These are phyloP conservation scores for Trichocomaceae sp. DNA, from an alignment of 2,329 filamentous ascomycete species.

Conservation along the genomic window DNA sequence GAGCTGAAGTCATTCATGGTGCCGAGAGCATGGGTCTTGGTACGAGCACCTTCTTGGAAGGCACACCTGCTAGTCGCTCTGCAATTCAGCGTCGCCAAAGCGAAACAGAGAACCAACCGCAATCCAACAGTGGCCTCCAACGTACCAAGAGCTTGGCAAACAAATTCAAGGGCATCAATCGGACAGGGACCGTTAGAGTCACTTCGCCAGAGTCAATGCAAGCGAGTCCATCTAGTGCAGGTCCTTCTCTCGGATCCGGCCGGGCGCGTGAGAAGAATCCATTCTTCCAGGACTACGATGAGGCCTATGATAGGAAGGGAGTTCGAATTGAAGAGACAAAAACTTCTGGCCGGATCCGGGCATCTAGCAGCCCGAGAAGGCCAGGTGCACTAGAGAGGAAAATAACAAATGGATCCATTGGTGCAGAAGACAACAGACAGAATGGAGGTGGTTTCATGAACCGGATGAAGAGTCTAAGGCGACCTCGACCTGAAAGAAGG, in stretches of 20 bases:
- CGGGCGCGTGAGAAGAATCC: constrained; percentile 57
- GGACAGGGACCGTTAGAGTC: constrained; percentile 54
- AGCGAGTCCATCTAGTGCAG: constrained; percentile 22
- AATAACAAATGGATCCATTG: constrained; percentile 45
- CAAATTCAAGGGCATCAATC: constrained; percentile 75
- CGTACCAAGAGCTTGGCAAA: constrained; percentile 95
- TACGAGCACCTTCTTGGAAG: constrained; percentile 92
- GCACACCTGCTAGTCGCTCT: constrained; percentile 74
- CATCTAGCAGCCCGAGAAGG: constrained; percentile 56
- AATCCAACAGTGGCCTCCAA: constrained; percentile 55
- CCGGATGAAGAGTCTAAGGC: constrained; percentile 73
- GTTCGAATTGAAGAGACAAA: constrained; percentile 49
- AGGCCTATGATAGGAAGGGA: constrained; percentile 59
- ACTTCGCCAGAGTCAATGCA: constrained; percentile 48
- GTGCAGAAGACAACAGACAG: constrained; percentile 39
- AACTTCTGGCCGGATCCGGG: constrained; percentile 32
- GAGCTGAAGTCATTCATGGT: constrained; percentile 70
- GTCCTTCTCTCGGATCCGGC: constrained; percentile 28
- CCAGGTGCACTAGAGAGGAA: constrained; percentile 54
- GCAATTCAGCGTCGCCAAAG: constrained; percentile 71
- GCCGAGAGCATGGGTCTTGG: constrained; percentile 77
- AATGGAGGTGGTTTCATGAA: constrained; percentile 61
- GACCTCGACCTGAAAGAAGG: constrained; percentile 35
- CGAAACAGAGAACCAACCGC: constrained; percentile 51
- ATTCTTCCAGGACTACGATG: constrained; percentile 75